A percentile compares a stretch with the other conserved stretches of the same genome.
Evolutionary conservation across 805 yeast species (phyloP).

Genomic region (Danielozyma ontarioensis): DNA sequence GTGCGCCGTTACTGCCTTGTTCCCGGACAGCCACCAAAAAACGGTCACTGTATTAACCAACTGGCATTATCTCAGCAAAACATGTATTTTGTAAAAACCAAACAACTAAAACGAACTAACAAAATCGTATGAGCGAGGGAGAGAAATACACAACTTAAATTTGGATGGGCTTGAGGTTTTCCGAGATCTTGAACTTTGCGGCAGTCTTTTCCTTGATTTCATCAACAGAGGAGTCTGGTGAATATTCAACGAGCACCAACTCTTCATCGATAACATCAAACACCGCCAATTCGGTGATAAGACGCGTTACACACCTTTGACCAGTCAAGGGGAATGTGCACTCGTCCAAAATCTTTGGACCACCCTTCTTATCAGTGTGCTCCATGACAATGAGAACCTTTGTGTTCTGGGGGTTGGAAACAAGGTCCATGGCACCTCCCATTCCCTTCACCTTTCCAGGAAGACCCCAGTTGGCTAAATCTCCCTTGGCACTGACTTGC

Average conservation of each 20-base stretch:
- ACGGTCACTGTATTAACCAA: too few species aligned
- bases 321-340: slow-evolving; percentile 48
- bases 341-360: slow-evolving; percentile 39
- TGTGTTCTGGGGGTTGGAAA: slow-evolving; percentile 41
- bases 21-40: too few species aligned
- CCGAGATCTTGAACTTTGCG: slow-evolving; percentile 33
- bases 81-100: too few species aligned
- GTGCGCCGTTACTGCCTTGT: too few species aligned
- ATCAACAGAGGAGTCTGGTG: slow-evolving; percentile 34
- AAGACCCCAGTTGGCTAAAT: slow-evolving; percentile 49
- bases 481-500: slow-evolving; percentile 45
- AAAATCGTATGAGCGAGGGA: too few species aligned
- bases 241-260: slow-evolving; percentile 37
- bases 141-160: slow-evolving; percentile 2
- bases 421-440: slow-evolving; percentile 54
- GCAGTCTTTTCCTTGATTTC: slow-evolving; percentile 36
- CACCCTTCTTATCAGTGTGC: slow-evolving; percentile 43
- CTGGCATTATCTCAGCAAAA: too few species aligned
- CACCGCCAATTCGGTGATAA: slow-evolving; percentile 46
- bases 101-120: too few species aligned
- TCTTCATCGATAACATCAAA: slow-evolving; percentile 38
- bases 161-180: slow-evolving; percentile 14
- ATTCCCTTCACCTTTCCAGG: slow-evolving; percentile 49
- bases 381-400: slow-evolving; percentile 45
- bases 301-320: slow-evolving; percentile 36